phyloP scores from a whole-genome alignment of 805 yeast species.

The Priceomyces melissophilus region DNA sequence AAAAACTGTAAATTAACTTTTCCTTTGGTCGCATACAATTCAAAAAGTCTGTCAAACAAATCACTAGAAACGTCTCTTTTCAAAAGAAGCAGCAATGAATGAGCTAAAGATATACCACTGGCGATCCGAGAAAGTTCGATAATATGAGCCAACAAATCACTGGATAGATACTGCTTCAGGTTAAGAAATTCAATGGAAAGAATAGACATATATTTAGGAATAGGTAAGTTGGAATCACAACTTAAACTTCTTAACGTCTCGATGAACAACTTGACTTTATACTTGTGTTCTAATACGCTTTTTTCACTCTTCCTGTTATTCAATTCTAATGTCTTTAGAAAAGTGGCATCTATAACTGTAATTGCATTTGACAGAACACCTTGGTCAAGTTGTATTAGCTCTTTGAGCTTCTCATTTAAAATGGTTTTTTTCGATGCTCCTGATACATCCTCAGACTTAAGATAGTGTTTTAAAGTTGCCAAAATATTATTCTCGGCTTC shows the following conservation, averaged over 20 bases:
- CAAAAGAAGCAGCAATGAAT: constrained; percentile 8
- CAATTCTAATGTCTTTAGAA: constrained; percentile 14
- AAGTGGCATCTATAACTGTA: constrained; percentile 4
- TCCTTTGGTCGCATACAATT: constrained; percentile 4
- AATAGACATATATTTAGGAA: constrained; percentile 28
- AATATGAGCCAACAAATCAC: constrained; percentile 20
- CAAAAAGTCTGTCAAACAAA: constrained; percentile 14
- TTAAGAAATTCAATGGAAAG: constrained; percentile 19
- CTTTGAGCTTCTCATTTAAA: constrained; percentile 16
- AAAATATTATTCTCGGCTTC: not conserved
- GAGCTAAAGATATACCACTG: constrained; percentile 3
- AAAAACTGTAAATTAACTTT: constrained; percentile 4
- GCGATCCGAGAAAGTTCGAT: constrained; percentile 24
- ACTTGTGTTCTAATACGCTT: constrained; percentile 5
- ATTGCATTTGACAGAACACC: not conserved
- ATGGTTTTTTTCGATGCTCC: constrained; percentile 14
- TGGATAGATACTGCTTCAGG: constrained; percentile 10
- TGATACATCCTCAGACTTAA: constrained; percentile 25
- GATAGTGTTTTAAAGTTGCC: constrained; percentile 19
- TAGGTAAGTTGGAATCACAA: constrained; percentile 3
- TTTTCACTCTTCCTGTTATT: constrained; percentile 8
- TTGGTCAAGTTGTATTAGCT: constrained; percentile 9
- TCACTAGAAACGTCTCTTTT: constrained; percentile 10
- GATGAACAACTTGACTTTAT: constrained; percentile 12
- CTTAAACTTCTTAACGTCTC: constrained; percentile 1